Evolutionary conservation across 805 yeast genomes (phyloP), one percentile per base, ranked within the genome.

Genomic region (Wickerhamiella azyma): DNA sequence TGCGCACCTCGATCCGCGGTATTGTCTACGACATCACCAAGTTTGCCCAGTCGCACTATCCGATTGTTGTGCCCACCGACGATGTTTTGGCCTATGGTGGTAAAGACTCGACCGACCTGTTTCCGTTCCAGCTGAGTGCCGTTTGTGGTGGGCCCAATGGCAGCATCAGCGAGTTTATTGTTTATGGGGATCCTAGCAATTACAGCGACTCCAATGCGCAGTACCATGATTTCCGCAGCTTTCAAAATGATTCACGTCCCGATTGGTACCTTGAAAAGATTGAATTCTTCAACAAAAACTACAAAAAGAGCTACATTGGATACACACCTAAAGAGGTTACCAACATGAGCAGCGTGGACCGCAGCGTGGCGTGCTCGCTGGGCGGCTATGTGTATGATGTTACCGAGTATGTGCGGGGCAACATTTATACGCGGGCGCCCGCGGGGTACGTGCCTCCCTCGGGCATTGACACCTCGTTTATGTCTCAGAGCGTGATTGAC

Each of bases 211-310:
- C 55, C 16, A 66, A 66, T 43, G 68, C 67, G 1, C 50, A 44
- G 30, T 66, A 66, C 44, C 70, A 66, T 45, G 70, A 66, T 46
- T 66, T 66, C 55, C 50, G 70, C n/a, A 55, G 54, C 26, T 63
- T 58, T 47, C 58, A 56, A 7, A 56, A 59, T 37, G 70, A 66
- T 43, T 65, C 59, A 19, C 57, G 70, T 3, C 70, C 70, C 2
- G 69, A 66, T 46, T 66, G 70, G 70, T 66, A 65, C 43, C 52
- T 59, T 19, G 62, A 63, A 48, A 61, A 62, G 49, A 63, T 66
- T 66, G 44, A 52, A 17, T 59, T 54, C 39, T 53, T 67, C 52
- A 59, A 64, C 38, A 42, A 50, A n/a, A 56, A 64, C 46, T 67
- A 60, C 50, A 52, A 56, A 38, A 59, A 60, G 48, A 60, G 65